Base-by-base conservation (phyloP, 2,329 filamentous ascomycete species). In the Aspergillus versicolor region DNA sequence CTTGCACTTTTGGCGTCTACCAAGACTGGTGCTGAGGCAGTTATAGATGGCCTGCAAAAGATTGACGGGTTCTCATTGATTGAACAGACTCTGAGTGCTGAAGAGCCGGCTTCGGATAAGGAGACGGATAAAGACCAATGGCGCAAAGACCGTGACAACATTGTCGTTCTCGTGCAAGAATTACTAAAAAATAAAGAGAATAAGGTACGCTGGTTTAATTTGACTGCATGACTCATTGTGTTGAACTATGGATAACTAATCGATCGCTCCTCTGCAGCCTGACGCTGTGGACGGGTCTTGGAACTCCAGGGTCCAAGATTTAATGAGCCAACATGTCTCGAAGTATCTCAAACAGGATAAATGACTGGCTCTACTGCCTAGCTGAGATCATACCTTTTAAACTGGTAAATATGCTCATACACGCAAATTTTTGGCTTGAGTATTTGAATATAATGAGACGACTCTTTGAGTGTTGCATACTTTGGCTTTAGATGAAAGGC, bases 1-100 rank as follows among this genome's bases (percentile, higher is more conserved):
- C 64, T 81, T 27, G 78, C 77, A 4, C 58, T 81, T 44, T 78
- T 81, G 72, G 75, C 75, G 9, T 73, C 71, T 6, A 70, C 58
- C 48, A 61, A 64, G 17, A 59, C 63, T 0, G 75, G 77, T 2
- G 66, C 69, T 55, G 45, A 55, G 11, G 69, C 72, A 2, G 74
- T 74, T 22, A 65, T 67, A 12, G 63, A 73, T 38, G 73, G 70
- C 44, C 54, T 79, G 24, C 65, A 72, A 34, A 70, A 70, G 13
- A 67, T 70, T 34, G 69, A 72, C 5, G 64, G 76, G 15, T 69
- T 67, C 42, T 61, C 68, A 37, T 56, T 73, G 19, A 65, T 78
- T 15, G 69, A 71, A 54, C 64, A 70, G 41, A 71, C 65, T 3
- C 51, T 78, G 22, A 63, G 56, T 15, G 57, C 48, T 5, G 51